Percentiles rank a stretch among this genome's conserved stretches.
phyloP scores from a whole-genome alignment of 208 protist genomes.

The Herpetomonas samuelpessoai region DNA sequence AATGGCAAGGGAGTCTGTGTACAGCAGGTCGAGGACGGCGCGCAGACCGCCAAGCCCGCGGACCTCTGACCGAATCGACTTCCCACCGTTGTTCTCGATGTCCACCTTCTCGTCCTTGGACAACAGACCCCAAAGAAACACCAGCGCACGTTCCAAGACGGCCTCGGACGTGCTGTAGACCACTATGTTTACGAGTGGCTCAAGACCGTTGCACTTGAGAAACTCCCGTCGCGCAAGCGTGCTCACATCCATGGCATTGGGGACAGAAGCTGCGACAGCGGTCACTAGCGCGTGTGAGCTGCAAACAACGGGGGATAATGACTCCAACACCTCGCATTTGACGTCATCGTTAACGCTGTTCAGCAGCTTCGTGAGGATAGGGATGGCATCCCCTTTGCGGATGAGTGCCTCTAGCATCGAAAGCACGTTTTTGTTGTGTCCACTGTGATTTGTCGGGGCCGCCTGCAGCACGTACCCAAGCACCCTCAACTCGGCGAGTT shows the following conservation, averaged over 20 bases:
- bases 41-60: conserved; percentile 76
- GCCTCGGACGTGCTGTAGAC: conserved; percentile 79
- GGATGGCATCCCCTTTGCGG: conserved; percentile 38
- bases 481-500: conserved; percentile 69
- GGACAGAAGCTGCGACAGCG: conserved; percentile 10
- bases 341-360: conserved; percentile 91
- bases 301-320: conserved; percentile 66
- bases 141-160: conserved; percentile 86
- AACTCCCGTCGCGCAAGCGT: conserved; percentile 56
- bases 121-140: conserved; percentile 85
- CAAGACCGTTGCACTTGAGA: conserved; percentile 58
- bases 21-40: conserved; percentile 84
- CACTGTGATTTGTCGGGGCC: conserved; percentile 15
- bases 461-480: conserved; percentile 63
- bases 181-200: conserved; percentile 88
- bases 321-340: conserved; percentile 85
- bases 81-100: conserved; percentile 28
- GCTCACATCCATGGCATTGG: conserved; percentile 18
- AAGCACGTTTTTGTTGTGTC: conserved; percentile 30
- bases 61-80: conserved; percentile 62
- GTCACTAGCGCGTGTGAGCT: conserved; percentile 25
- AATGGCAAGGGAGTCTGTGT: conserved; percentile 88
- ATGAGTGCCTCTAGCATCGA: conserved; percentile 49
- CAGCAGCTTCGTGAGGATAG: conserved; percentile 60
- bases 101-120: conserved; percentile 63